These are phyloP conservation scores for Fusarium luffae DNA, from an alignment of 2,329 filamentous ascomycete species.

Conservation along the genomic window DNA sequence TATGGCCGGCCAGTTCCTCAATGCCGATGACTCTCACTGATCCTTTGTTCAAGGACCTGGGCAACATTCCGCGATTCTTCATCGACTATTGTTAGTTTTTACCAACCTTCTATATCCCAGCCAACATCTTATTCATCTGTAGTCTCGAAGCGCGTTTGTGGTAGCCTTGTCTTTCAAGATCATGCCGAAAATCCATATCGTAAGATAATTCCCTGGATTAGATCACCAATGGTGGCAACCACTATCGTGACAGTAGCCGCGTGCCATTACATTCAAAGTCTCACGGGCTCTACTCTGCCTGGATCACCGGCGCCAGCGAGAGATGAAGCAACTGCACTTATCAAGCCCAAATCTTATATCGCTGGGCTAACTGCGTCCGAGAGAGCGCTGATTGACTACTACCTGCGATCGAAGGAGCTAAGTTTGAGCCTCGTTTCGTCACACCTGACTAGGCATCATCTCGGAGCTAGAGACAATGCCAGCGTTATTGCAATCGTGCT, in stretches of 20 bases:
- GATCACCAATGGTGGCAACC: neutral
- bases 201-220: neutral
- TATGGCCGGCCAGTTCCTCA: too few relatives aligned
- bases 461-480: neutral
- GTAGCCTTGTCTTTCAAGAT: neutral
- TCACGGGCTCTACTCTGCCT: neutral
- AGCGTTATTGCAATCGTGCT: neutral
- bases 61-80: neutral
- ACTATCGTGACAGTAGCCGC: neutral
- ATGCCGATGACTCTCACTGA: neutral
- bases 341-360: neutral
- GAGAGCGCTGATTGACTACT: neutral
- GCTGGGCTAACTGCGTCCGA: neutral
- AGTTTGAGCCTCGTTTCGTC: neutral
- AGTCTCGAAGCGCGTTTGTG: neutral
- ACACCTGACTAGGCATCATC: neutral
- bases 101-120: fast-evolving
- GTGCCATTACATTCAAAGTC: neutral
- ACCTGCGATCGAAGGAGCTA: neutral
- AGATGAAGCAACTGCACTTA: too few relatives aligned
- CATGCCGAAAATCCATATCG: neutral
- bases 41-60: neutral
- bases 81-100: neutral
- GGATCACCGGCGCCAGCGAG: neutral
- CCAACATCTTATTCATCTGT: neutral